Base-by-base conservation (phyloP, 1,284 basidiomycete genomes). In the Xanthoconium separans region DNA sequence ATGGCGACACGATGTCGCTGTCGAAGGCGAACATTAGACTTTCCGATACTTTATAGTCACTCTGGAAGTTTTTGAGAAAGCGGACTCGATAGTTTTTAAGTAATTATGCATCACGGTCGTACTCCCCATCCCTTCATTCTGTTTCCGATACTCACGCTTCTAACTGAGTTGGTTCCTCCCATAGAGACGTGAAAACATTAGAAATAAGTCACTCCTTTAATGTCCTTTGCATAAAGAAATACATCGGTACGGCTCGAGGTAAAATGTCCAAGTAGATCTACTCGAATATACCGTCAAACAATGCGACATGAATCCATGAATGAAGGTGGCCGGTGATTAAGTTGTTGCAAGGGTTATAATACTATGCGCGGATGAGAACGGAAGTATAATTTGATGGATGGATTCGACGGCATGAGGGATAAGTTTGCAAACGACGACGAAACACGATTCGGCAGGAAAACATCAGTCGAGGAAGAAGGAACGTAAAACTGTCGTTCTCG, bases 1-100 rank as follows among this genome's bases (percentile, higher is more conserved):
- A 56, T 92, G 89, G 89, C 81, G 89, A 62, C 83, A 79, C 56
- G 83, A 88, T 61, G 87, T 92, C 47, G 83, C 82, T 29, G 82
- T 85, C 18, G 87, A 89, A 62, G 81, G 80, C n/a, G 73, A 80
- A 54, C 65, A 58, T 37, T 71, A 61, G 46, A 53, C 22, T 48
- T 43, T 49, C n/a, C 27, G 27, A 27, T 50, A 50, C 42, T 15
- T 62, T n/a, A n/a, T n/a, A n/a, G n/a, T n/a, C n/a, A n/a, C n/a
- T n/a, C n/a, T n/a, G n/a, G n/a, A n/a, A n/a, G n/a, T n/a, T n/a
- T n/a, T 49, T 27, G 47, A 54, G 44, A 39, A 44, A 39, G 20
- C 44, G 47, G 53, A 65, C 57, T 55, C 47, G 39, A 54, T 51
- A 12, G 41, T 47, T 46, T 59, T 54, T 10, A 27, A 27, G 4